These are phyloP conservation scores for Castanea mollissima DNA, from an alignment of 306 rosid species.

Conservation along the genomic window DNA sequence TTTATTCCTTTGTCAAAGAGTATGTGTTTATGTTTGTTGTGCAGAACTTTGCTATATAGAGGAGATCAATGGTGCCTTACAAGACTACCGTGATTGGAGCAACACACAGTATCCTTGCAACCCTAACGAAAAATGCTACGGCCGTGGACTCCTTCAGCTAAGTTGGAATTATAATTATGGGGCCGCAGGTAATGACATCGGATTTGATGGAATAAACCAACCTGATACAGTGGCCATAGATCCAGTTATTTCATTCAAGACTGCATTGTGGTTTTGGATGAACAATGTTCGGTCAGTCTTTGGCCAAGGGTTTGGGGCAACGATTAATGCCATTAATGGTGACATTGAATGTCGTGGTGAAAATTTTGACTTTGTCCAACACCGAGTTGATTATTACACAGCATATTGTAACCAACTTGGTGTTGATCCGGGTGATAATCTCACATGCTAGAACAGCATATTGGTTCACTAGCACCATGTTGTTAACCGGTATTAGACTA, in stretches of 20 bases:
- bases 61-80: conserved; percentile 69
- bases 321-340: conserved; percentile 82
- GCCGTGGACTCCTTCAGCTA: conserved; percentile 73
- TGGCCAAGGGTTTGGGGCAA: conserved; percentile 68
- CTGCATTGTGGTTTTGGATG: conserved; percentile 88
- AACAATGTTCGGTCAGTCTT: conserved; percentile 51
- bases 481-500: too few relatives aligned
- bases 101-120: conserved; percentile 63
- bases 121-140: conserved; percentile 63
- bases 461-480: too few relatives aligned
- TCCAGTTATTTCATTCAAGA: conserved; percentile 55
- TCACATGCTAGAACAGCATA: conserved; percentile 37
- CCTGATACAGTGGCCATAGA: conserved; percentile 66
- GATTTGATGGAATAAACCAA: conserved; percentile 59
- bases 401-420: conserved; percentile 62
- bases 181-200: conserved; percentile 52
- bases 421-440: conserved; percentile 69
- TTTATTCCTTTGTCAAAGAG: too few relatives aligned
- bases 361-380: conserved; percentile 37
- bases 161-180: conserved; percentile 90
- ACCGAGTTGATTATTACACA: conserved; percentile 47
- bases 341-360: conserved; percentile 61
- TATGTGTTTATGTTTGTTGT: background rate
- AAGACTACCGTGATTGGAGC: conserved; percentile 62
- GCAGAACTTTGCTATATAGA: conserved; percentile 78